A percentile compares a stretch with the other conserved stretches of the same genome.
Conservation (phyloP, 345 rosid genomes). For the Gossypium arboreum region DNA sequence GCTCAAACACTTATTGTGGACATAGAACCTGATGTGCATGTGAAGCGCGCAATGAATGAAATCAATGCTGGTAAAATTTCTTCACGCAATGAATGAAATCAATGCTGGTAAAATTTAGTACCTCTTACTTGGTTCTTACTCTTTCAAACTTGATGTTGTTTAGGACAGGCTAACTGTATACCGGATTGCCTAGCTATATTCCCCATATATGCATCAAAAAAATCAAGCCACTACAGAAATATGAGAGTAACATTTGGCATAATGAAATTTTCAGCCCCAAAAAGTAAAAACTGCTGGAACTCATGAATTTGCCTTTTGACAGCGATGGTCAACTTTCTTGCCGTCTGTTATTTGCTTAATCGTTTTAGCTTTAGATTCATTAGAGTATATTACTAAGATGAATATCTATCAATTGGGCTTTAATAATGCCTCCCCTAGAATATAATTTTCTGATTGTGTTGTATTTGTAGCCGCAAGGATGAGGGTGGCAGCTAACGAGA, state of each 20-base stretch:
- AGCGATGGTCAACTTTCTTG: neutral
- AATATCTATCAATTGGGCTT: neutral
- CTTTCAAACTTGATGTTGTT: neutral
- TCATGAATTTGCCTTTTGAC: neutral
- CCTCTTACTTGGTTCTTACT: neutral
- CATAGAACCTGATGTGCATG: constrained; percentile 50
- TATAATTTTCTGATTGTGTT: neutral
- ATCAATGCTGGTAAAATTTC: constrained; percentile 43
- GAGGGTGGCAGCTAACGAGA: constrained; percentile 37
- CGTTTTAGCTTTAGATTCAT: neutral
- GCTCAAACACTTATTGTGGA: constrained; percentile 54
- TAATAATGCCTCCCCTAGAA: neutral
- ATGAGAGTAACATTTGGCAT: neutral
- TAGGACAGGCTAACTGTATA: neutral
- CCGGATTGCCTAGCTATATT: neutral
- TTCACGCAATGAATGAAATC: constrained; percentile 46
- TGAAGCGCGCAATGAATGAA: constrained; percentile 52
- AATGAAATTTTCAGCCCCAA: neutral
- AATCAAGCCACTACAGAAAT: neutral
- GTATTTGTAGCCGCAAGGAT: constrained; percentile 34
- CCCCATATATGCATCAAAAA: neutral
- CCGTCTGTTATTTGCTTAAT: neutral
- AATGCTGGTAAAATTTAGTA: constrained; percentile 39
- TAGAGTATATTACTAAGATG: neutral
- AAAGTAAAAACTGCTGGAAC: neutral